These are phyloP conservation scores for Paraphoma chrysanthemicola DNA, from an alignment of 2,329 filamentous ascomycete species.

Conservation along the genomic window DNA sequence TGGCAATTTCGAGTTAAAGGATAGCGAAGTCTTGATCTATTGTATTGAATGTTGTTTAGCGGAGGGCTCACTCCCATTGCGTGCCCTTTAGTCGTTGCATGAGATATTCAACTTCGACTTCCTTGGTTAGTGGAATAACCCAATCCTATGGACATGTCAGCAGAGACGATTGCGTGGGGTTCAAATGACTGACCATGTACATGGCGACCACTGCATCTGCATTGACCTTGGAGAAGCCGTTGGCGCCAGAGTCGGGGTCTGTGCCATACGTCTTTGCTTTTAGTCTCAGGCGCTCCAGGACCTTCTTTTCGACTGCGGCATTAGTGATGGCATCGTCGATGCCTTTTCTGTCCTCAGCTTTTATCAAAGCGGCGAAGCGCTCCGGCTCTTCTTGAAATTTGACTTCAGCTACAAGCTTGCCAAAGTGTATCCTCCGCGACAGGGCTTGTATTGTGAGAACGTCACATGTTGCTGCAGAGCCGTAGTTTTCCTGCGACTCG, in stretches of 20 bases:
- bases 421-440: conserved; percentile 92
- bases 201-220: conserved; percentile 70
- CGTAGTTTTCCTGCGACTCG: conserved; percentile 92
- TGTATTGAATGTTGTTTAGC: neutral
- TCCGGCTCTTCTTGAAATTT: conserved; percentile 89
- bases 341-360: conserved; percentile 76
- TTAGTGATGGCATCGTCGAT: conserved; percentile 94
- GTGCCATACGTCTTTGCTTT: conserved; percentile 95
- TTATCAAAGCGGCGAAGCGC: conserved; percentile 81
- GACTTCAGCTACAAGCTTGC: conserved; percentile 96
- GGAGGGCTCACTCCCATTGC: conserved; percentile 49
- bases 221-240: conserved; percentile 80
- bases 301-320: conserved; percentile 84
- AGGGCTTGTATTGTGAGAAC: conserved; percentile 89
- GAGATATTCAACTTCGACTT: conserved; percentile 96
- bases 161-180: too few species aligned
- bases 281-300: conserved; percentile 81
- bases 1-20: neutral
- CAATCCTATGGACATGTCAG: conserved; percentile 61
- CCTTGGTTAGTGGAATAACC: conserved; percentile 97
- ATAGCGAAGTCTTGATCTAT: neutral
- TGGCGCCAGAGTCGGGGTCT: conserved; percentile 72
- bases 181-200: too few species aligned
- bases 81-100: conserved; percentile 82
- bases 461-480: conserved; percentile 88